These are phyloP conservation scores for Tricholoma flavovirens DNA, from an alignment of 768 basidiomycete genomes.

Conservation along the genomic window DNA sequence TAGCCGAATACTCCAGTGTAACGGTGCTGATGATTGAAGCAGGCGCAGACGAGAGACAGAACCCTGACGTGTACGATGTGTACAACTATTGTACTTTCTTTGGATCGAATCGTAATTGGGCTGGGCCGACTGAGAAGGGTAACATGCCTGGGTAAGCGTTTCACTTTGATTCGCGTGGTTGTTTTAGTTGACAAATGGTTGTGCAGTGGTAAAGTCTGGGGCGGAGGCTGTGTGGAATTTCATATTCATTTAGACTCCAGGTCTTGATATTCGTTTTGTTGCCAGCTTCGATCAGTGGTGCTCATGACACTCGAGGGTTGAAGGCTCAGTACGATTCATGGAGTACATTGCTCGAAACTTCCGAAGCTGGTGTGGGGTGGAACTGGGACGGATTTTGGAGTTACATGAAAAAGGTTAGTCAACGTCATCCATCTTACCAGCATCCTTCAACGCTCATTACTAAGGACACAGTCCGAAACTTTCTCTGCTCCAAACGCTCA, in stretches of 20 bases:
- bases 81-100: conserved; percentile 39
- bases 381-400: conserved; percentile 38
- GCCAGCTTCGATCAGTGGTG: conserved; percentile 44
- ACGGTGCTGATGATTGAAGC: conserved; percentile 48
- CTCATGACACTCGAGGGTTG: conserved; percentile 37
- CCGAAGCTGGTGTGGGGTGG: conserved; percentile 40
- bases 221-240: conserved; percentile 30
- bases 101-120: conserved; percentile 39
- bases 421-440: neutral
- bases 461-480: conserved; percentile 33
- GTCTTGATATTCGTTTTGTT: neutral
- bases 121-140: conserved; percentile 39
- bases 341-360: conserved; percentile 30
- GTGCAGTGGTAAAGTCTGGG: conserved; percentile 41
- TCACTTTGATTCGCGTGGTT: neutral
- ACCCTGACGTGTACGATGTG: conserved; percentile 41
- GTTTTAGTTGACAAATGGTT: neutral
- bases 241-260: neutral
- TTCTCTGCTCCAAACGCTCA: conserved; percentile 42
- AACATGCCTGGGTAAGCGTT: conserved; percentile 31
- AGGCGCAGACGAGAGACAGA: conserved; percentile 40
- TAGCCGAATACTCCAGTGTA: conserved; percentile 37
- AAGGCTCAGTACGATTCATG: conserved; percentile 41
- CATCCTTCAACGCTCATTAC: neutral
- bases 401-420: conserved; percentile 43